A percentile compares a stretch with the other conserved stretches of the same genome.
phyloP scores from a whole-genome alignment of 805 yeast genomes.

The Yarrowia sp. region DNA sequence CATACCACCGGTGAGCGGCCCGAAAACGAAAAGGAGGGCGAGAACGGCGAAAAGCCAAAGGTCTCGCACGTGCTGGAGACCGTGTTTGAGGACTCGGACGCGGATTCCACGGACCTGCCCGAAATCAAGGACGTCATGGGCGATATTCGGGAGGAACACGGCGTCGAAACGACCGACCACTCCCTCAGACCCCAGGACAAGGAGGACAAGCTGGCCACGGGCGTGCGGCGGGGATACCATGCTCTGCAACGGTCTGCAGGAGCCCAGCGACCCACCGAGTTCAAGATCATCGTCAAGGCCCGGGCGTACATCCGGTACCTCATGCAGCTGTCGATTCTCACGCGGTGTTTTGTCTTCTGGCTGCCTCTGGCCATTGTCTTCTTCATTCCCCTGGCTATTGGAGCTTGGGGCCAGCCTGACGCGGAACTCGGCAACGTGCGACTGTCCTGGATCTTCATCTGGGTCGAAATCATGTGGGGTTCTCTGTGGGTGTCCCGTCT shows the following conservation, averaged over 20 bases:
- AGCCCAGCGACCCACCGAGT: slow-evolving; percentile 35
- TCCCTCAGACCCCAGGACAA: slow-evolving; percentile 33
- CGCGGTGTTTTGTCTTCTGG: slow-evolving; percentile 51
- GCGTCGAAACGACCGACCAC: slow-evolving; percentile 9
- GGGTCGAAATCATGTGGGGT: slow-evolving; percentile 54
- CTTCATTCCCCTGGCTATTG: slow-evolving; percentile 52
- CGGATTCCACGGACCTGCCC: slow-evolving; percentile 37
- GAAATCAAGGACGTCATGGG: slow-evolving; percentile 40
- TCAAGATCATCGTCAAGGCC: slow-evolving; percentile 41
- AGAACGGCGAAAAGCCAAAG: slow-evolving; percentile 21
- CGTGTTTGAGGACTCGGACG: slow-evolving; percentile 41
- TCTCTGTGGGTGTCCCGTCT: slow-evolving; percentile 49
- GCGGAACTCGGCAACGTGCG: slow-evolving; percentile 49
- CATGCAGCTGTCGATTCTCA: slow-evolving; percentile 44
- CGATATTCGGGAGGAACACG: slow-evolving; percentile 32
- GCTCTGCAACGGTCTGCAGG: slow-evolving; percentile 27
- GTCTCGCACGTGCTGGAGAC: slow-evolving; percentile 34
- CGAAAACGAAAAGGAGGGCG: slow-evolving; percentile 7
- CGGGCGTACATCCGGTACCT: slow-evolving; percentile 41
- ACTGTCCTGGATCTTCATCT: slow-evolving; percentile 52
- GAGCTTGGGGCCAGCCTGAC: slow-evolving; percentile 50
- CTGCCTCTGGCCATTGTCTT: slow-evolving; percentile 51
- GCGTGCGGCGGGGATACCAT: slow-evolving; percentile 40
- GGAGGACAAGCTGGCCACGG: slow-evolving; percentile 17
- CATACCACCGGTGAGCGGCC: background rate